These are phyloP conservation scores for Cornus suecica DNA, from an alignment of 148 eudicot species.

Conservation along the genomic window DNA sequence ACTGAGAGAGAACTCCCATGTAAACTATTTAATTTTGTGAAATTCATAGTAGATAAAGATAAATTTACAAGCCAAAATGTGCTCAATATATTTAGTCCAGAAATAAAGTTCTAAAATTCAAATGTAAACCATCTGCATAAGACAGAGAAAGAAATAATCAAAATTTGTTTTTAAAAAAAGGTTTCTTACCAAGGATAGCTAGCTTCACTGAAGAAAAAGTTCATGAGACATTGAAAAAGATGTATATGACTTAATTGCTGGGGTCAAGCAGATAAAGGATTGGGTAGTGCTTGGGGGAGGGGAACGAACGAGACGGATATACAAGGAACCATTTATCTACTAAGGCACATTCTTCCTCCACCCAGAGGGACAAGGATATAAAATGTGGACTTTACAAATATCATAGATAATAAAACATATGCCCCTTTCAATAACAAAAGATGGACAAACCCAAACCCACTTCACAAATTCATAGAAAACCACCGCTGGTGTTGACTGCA, in stretches of 20 bases:
- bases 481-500: too few species aligned
- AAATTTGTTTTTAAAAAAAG: too few species aligned
- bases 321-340: too few species aligned
- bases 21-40: neutral
- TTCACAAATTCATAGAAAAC: too few species aligned
- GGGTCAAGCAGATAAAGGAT: neutral
- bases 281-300: neutral
- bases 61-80: neutral
- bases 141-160: neutral
- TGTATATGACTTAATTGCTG: neutral
- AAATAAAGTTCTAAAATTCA: neutral
- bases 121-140: neutral
- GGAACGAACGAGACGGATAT: neutral
- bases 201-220: neutral
- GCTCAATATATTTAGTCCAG: neutral
- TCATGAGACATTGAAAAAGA: neutral
- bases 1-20: neutral
- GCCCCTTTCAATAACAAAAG: too few species aligned
- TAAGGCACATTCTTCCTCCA: too few species aligned
- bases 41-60: neutral
- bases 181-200: neutral
- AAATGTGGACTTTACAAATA: neutral
- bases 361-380: neutral
- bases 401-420: neutral
- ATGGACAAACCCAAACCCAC: neutral